Evolutionary conservation across 2,329 filamentous ascomycete genomes (phyloP).

Genomic region (Sphaerulina musiva): DNA sequence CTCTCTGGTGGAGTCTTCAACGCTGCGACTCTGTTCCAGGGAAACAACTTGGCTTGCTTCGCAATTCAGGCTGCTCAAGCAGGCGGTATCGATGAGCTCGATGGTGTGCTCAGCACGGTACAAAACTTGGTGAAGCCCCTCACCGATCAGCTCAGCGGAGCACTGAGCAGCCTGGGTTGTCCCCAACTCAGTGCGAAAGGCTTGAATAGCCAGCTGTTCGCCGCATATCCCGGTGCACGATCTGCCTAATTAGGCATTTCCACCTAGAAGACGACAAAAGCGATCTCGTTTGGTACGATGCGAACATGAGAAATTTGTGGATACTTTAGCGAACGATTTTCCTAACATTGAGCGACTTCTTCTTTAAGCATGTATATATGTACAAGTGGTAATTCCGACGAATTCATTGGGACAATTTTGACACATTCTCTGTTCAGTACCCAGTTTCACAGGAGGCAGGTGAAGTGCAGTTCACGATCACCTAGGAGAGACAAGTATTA

Average conservation of each 20-base stretch:
- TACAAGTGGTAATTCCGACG: neutral
- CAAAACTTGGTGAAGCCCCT: constrained; percentile 7
- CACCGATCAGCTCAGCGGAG: constrained; percentile 7
- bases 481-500: neutral
- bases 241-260: neutral
- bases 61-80: constrained; percentile 14
- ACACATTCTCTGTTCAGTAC: too few species aligned
- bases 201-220: constrained; percentile 7
- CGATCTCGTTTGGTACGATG: constrained; percentile 6
- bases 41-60: constrained; percentile 19
- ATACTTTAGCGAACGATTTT: neutral
- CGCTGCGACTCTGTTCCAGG: constrained; percentile 11
- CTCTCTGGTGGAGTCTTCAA: constrained; percentile 41
- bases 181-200: neutral
- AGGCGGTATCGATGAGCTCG: constrained; percentile 11
- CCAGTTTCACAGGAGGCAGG: too few species aligned
- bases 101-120: constrained; percentile 1
- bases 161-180: neutral
- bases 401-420: too few species aligned
- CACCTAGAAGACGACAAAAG: constrained; percentile 4
- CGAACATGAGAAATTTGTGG: neutral
- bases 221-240: constrained; percentile 1
- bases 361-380: neutral
- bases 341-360: neutral
- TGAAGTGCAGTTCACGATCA: neutral